These are phyloP conservation scores for Kwoniella shivajii DNA, from an alignment of 1,284 basidiomycete species.

Conservation along the genomic window DNA sequence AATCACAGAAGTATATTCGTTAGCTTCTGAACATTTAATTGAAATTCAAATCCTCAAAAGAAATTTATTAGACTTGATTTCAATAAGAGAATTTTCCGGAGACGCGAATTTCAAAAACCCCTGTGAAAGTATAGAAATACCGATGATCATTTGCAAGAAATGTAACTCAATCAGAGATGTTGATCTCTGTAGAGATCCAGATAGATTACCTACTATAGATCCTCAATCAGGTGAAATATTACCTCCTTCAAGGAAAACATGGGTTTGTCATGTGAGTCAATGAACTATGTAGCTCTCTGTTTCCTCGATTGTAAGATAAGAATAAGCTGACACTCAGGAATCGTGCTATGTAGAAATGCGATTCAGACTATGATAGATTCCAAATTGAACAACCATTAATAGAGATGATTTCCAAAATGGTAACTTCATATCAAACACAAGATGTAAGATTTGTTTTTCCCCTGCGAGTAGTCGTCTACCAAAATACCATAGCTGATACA, in stretches of 20 bases:
- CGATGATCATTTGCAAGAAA: constrained; percentile 84
- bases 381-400: constrained; percentile 86
- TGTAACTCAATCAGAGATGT: constrained; percentile 90
- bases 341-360: constrained; percentile 60
- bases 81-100: constrained; percentile 81
- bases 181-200: constrained; percentile 91
- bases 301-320: not conserved
- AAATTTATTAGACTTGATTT: constrained; percentile 84
- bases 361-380: constrained; percentile 81
- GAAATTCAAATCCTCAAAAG: constrained; percentile 88
- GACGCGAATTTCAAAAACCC: constrained; percentile 88
- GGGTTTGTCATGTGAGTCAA: constrained; percentile 53
- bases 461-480: not conserved
- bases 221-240: constrained; percentile 37
- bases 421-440: constrained; percentile 81
- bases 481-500: not conserved
- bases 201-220: constrained; percentile 65
- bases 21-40: constrained; percentile 75
- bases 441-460: constrained; percentile 62
- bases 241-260: constrained; percentile 53
- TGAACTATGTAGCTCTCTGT: not conserved
- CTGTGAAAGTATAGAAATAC: constrained; percentile 84
- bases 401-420: constrained; percentile 69
- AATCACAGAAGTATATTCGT: constrained; percentile 74
- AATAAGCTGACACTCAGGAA: too few species aligned